A percentile compares a stretch with the other conserved stretches of the same genome.
phyloP scores from a whole-genome alignment of 495 filamentous ascomycete genomes.

The Aspergillus kassunensis region DNA sequence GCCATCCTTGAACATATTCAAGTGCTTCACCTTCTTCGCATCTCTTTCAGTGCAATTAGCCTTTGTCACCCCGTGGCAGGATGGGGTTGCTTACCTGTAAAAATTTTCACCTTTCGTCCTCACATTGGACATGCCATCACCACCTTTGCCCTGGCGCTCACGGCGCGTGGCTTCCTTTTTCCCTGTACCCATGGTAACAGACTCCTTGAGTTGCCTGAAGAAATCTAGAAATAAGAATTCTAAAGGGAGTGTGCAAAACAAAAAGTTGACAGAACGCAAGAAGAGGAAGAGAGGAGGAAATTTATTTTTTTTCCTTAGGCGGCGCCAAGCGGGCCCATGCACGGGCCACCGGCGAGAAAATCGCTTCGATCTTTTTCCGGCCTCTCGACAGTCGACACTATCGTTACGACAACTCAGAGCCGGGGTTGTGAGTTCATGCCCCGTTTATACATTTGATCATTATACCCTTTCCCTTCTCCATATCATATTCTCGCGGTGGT shows the following conservation, averaged over 20 bases:
- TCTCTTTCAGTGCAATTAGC: no score
- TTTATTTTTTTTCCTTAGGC: conserved; percentile 34
- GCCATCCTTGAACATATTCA: conserved; percentile 86
- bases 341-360: conserved; percentile 41
- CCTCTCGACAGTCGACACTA: conserved; percentile 17
- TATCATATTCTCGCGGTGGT: not conserved
- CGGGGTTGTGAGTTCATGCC: conserved; percentile 9
- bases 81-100: conserved; percentile 69
- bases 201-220: conserved; percentile 17
- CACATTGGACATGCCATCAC: conserved; percentile 85
- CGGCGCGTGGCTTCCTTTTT: conserved; percentile 89
- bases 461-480: not conserved
- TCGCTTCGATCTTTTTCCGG: conserved; percentile 41
- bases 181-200: conserved; percentile 75
- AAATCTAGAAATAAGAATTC: conserved; percentile 25
- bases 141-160: conserved; percentile 73
- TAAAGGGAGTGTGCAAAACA: conserved; percentile 30
- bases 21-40: conserved; percentile 80
- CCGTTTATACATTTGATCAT: not conserved
- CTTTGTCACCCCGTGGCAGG: no score
- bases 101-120: conserved; percentile 95
- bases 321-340: conserved; percentile 37
- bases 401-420: conserved; percentile 11
- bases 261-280: conserved; percentile 36
- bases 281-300: conserved; percentile 29